Evolutionary conservation across 192 early-diverging fungal genomes (phyloP).

Genomic region (Pecoramyces ruminantium): DNA sequence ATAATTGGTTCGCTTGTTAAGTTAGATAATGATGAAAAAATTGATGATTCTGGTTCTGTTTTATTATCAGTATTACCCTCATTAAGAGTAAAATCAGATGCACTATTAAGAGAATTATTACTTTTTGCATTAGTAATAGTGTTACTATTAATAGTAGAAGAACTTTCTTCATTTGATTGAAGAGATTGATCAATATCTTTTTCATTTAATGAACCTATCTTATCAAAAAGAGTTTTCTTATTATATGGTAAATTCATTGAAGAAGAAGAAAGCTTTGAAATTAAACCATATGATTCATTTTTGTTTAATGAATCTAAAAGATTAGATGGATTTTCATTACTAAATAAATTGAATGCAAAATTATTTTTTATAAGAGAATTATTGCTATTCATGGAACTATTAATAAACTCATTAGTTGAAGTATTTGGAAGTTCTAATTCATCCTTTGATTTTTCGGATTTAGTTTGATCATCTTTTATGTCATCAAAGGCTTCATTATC

Average conservation of each 20-base stretch:
- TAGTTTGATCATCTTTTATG: not conserved
- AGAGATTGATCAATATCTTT: not conserved
- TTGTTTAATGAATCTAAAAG: not conserved
- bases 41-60: not conserved
- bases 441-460: not conserved
- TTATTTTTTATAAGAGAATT: not conserved
- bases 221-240: not conserved
- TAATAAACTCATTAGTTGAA: too few relatives aligned
- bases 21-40: not conserved
- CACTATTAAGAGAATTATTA: not conserved
- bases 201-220: not conserved
- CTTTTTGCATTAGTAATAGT: not conserved
- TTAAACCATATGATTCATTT: not conserved
- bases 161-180: not conserved
- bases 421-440: not conserved
- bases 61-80: not conserved
- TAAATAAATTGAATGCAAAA: not conserved
- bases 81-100: not conserved
- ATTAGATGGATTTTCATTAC: not conserved
- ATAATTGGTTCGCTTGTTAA: not conserved
- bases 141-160: not conserved
- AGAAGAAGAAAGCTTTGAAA: not conserved
- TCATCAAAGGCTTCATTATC: not conserved
- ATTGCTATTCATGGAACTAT: too few relatives aligned
- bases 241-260: not conserved